A percentile compares a stretch with the other conserved stretches of the same genome.
These are phyloP conservation scores for Daldinia sp. DNA, from an alignment of 2,329 filamentous ascomycete species.

Conservation along the genomic window DNA sequence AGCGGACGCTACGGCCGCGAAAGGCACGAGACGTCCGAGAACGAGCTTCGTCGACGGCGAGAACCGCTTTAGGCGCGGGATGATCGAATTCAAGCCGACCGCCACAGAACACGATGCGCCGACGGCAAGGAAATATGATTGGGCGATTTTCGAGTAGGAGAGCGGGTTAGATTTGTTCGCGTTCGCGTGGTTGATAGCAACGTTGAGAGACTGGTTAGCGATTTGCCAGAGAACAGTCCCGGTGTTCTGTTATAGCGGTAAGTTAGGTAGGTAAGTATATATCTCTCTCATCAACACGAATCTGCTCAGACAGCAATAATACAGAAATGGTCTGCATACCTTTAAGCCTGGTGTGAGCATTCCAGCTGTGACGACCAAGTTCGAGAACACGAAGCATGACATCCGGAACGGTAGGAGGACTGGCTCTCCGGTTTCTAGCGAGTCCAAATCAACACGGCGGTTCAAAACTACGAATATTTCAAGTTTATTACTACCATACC, in stretches of 20 bases:
- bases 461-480: constrained; percentile 6
- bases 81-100: constrained; percentile 88
- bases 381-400: constrained; percentile 94
- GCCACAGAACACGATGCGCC: constrained; percentile 94
- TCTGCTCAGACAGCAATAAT: neutral
- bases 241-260: constrained; percentile 65
- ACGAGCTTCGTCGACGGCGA: constrained; percentile 80
- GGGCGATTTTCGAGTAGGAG: constrained; percentile 80
- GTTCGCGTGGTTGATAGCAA: constrained; percentile 97
- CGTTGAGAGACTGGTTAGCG: constrained; percentile 96
- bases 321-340: constrained; percentile 56
- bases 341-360: constrained; percentile 93
- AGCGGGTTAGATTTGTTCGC: constrained; percentile 97
- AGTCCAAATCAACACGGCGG: constrained; percentile 31
- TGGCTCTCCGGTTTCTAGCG: constrained; percentile 86
- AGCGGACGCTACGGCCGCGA: constrained; percentile 92
- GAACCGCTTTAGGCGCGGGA: constrained; percentile 83
- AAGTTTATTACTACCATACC: constrained; percentile 65
- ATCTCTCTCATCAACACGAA: neutral
- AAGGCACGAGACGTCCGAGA: constrained; percentile 89
- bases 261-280: constrained; percentile 32
- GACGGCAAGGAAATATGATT: constrained; percentile 93
- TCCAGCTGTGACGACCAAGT: constrained; percentile 92
- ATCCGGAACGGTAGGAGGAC: constrained; percentile 97
- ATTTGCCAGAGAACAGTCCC: constrained; percentile 96